A percentile compares a stretch with the other conserved stretches of the same genome.
These are phyloP conservation scores for Salisapilia sapeloensis DNA, from an alignment of 352 stramenopile genomes.

Conservation along the genomic window DNA sequence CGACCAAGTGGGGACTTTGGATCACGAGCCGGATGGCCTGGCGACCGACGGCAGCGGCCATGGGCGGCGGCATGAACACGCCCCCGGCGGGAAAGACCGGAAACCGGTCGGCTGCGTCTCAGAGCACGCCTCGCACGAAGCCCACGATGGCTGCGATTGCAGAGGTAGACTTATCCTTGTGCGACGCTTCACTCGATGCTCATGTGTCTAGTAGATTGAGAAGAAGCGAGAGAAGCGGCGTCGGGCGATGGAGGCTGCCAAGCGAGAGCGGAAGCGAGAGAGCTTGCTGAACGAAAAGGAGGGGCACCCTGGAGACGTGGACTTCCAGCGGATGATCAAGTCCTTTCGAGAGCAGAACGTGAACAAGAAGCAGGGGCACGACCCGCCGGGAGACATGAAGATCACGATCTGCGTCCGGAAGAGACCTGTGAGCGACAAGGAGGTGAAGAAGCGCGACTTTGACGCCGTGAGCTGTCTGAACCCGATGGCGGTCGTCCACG, in stretches of 20 bases:
- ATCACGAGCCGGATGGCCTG: too few species aligned
- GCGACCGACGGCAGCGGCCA: too few species aligned
- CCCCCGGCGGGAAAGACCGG: too few species aligned
- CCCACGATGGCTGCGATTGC: constrained; percentile 55
- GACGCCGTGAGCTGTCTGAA: constrained; percentile 93
- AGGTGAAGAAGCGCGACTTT: constrained; percentile 88
- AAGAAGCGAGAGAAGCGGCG: constrained; percentile 73
- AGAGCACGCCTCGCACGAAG: constrained; percentile 13
- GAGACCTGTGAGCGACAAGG: constrained; percentile 84
- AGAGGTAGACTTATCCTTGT: constrained; percentile 7
- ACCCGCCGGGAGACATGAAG: constrained; percentile 41
- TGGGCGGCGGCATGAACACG: too few species aligned
- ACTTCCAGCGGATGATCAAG: constrained; percentile 86
- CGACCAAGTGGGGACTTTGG: too few species aligned
- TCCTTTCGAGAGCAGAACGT: constrained; percentile 65
- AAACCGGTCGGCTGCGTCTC: constrained; percentile 1
- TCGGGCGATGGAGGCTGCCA: constrained; percentile 69
- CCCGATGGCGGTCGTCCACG: constrained; percentile 89
- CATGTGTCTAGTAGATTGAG: constrained; percentile 30
- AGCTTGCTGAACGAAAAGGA: constrained; percentile 64
- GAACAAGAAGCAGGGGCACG: constrained; percentile 28
- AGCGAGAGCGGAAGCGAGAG: constrained; percentile 72
- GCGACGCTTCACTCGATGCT: not conserved
- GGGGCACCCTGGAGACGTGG: constrained; percentile 74
- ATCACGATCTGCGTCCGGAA: constrained; percentile 96